Conservation (phyloP, 805 yeast genomes). For the Teunomyces panamensis region DNA sequence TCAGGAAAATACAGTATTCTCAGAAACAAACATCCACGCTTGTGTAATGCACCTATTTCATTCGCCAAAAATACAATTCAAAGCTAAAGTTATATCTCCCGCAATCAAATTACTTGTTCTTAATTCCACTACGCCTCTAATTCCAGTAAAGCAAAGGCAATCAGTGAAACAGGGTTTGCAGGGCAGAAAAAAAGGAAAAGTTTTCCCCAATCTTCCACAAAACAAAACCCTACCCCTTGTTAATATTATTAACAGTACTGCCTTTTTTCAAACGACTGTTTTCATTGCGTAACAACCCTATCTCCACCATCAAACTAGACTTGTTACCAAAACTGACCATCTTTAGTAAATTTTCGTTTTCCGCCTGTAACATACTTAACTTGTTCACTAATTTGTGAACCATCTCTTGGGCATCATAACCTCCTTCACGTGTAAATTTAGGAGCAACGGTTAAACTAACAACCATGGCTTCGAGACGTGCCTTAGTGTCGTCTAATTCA, state of each 20-base stretch:
- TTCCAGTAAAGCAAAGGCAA: not conserved
- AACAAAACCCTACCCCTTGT: not conserved
- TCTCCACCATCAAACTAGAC: slow-evolving; percentile 65
- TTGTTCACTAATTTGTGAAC: slow-evolving; percentile 70
- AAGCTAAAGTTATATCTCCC: no score
- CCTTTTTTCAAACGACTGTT: slow-evolving; percentile 8
- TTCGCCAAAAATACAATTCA: no score
- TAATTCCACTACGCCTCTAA: not conserved
- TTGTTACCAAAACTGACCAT: slow-evolving; percentile 76
- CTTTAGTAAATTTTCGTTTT: slow-evolving; percentile 66
- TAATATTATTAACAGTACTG: not conserved
- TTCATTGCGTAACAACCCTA: slow-evolving; percentile 55
- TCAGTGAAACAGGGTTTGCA: not conserved
- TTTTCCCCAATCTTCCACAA: not conserved
- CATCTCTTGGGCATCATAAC: slow-evolving; percentile 70
- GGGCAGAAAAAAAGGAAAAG: not conserved
- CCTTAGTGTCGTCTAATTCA: slow-evolving; percentile 61
- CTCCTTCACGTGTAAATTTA: slow-evolving; percentile 49
- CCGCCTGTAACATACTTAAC: slow-evolving; percentile 57
- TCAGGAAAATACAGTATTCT: not conserved
- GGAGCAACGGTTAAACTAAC: slow-evolving; percentile 23
- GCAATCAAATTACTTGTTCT: no score
- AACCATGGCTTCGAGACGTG: slow-evolving; percentile 59
- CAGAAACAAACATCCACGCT: no score
- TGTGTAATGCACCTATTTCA: no score